These are phyloP conservation scores for Ganoderma lucidum DNA, from an alignment of 1,284 basidiomycete species.

Conservation along the genomic window DNA sequence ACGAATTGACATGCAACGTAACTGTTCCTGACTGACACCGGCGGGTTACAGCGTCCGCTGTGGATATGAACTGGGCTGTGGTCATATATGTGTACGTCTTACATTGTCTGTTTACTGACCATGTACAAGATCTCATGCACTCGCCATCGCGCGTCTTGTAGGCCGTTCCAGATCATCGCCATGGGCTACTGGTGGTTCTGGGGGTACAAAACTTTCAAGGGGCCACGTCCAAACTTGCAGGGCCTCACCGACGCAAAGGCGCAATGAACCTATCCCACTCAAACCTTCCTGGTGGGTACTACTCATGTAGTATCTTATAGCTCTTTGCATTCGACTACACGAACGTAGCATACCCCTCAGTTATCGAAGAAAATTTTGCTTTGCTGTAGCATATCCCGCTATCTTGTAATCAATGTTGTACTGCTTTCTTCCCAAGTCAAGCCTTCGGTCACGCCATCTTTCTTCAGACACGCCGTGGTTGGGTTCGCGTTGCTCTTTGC, in stretches of 20 bases:
- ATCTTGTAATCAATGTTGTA: not conserved
- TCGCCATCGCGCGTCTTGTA: not conserved
- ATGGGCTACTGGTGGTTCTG: slow-evolving; percentile 4
- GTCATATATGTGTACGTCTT: slow-evolving; percentile 8
- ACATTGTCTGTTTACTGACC: not conserved
- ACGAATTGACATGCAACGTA: not conserved
- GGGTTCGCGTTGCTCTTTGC: not conserved
- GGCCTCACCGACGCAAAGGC: not conserved
- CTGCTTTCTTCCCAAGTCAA: not conserved
- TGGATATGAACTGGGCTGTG: slow-evolving; percentile 9
- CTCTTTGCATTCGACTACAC: not conserved
- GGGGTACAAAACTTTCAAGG: slow-evolving; percentile 11
- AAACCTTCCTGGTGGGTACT: not conserved
- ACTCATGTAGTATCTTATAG: not conserved
- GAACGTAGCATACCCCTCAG: not conserved
- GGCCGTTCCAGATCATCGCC: slow-evolving; percentile 9
- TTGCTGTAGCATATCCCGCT: not conserved
- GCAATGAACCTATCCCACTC: slow-evolving; percentile 46
- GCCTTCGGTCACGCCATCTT: not conserved
- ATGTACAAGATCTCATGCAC: not conserved
- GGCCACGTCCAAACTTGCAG: slow-evolving; percentile 8
- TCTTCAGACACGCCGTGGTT: not conserved
- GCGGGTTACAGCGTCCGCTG: not conserved
- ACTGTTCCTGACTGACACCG: not conserved
- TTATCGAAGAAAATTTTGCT: not conserved